Conservation (phyloP, 2,329 filamentous ascomycete genomes). For the Periconia sp. region DNA sequence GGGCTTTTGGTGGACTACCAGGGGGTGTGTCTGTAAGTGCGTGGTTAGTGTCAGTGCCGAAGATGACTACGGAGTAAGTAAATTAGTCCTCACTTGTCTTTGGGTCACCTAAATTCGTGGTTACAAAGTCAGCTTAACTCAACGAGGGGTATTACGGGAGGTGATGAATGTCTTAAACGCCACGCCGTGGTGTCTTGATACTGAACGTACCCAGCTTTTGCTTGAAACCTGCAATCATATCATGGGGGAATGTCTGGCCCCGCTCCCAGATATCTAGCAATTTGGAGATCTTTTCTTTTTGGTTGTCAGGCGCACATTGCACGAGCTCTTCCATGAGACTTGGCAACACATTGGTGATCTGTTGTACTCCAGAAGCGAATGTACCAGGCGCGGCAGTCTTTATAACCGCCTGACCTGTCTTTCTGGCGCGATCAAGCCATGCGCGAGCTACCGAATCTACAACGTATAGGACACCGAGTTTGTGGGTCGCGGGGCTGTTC, state of each 20-base stretch:
- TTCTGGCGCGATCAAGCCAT: constrained; percentile 95
- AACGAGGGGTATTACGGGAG: too few relatives aligned
- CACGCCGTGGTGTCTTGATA: too few relatives aligned
- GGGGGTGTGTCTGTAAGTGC: constrained; percentile 24
- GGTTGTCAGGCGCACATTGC: constrained; percentile 82
- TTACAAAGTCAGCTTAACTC: too few relatives aligned
- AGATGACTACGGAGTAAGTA: constrained; percentile 10
- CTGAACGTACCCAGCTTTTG: constrained; percentile 74
- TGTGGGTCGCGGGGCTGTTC: constrained; percentile 91
- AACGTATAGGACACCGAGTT: constrained; percentile 98
- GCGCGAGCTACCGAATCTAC: constrained; percentile 99
- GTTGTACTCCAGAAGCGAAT: constrained; percentile 91
- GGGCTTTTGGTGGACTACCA: constrained; percentile 29
- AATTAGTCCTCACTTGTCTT: constrained; percentile 63
- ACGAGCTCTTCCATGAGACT: constrained; percentile 95
- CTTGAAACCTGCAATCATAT: constrained; percentile 82
- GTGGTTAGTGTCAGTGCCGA: constrained; percentile 11
- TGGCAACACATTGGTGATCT: constrained; percentile 93
- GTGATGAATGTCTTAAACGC: too few relatives aligned
- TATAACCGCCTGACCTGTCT: constrained; percentile 73
- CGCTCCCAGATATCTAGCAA: constrained; percentile 98
- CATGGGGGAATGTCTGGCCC: constrained; percentile 81
- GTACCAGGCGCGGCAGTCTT: constrained; percentile 87
- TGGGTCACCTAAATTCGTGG: too few relatives aligned
- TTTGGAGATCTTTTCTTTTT: constrained; percentile 97